Evolutionary conservation across 2,329 filamentous ascomycete genomes (phyloP).

Genomic region (Trematosphaeria pertusa): DNA sequence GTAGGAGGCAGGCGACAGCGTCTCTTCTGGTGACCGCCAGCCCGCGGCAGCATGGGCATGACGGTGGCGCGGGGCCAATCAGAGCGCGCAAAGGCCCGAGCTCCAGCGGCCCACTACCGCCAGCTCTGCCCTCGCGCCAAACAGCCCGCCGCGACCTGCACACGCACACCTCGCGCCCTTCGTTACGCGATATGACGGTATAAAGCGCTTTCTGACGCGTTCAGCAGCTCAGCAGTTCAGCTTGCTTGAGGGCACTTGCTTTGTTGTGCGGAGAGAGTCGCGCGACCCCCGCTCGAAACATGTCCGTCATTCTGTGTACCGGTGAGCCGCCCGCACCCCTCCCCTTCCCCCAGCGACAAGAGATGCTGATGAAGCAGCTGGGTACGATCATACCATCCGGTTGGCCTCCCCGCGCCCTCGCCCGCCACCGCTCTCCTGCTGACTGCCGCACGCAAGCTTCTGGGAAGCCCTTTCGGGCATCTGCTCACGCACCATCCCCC

Average conservation of each 20-base stretch:
- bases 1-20: no score
- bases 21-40: slow-evolving; percentile 1
- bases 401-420: slow-evolving; percentile 46
- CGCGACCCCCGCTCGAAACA: no score
- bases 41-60: background rate
- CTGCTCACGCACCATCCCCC: slow-evolving; percentile 96
- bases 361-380: slow-evolving; percentile 57
- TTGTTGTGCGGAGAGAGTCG: no score
- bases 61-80: slow-evolving; percentile 2
- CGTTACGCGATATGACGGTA: slow-evolving; percentile 1
- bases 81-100: slow-evolving; percentile 4
- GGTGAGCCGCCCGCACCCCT: slow-evolving; percentile 55
- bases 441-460: slow-evolving; percentile 69
- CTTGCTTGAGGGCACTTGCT: no score
- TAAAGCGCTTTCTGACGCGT: no score
- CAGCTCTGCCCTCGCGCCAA: no score
- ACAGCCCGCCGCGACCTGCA: no score
- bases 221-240: no score
- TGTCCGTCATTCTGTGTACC: slow-evolving; percentile 73
- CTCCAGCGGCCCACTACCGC: slow-evolving; percentile 7
- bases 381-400: slow-evolving; percentile 79
- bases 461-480: slow-evolving; percentile 99
- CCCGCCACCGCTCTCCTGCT: slow-evolving; percentile 10
- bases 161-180: background rate
- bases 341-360: slow-evolving; percentile 5